These are phyloP conservation scores for Bidens hawaiensis DNA, from an alignment of 140 eudicot species.

Conservation along the genomic window DNA sequence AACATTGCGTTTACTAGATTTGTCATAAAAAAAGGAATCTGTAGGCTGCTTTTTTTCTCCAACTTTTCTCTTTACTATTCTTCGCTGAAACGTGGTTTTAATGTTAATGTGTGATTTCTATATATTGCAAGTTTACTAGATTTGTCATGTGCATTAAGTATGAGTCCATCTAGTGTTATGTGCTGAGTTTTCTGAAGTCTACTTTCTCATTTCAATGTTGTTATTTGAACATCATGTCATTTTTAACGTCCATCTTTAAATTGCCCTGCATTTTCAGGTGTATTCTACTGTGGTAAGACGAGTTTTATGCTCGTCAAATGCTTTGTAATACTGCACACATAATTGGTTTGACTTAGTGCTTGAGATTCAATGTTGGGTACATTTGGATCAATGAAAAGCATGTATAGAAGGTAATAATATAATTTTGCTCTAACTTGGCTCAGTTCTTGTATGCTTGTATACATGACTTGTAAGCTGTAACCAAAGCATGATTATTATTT, in stretches of 20 bases:
- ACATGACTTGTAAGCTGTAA: background rate
- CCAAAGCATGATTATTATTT: background rate
- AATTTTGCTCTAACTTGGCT: background rate
- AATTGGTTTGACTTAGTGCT: conserved; percentile 27
- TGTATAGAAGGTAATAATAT: conserved; percentile 43
- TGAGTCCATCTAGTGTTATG: background rate
- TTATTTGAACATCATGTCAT: background rate
- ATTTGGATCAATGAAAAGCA: conserved; percentile 31
- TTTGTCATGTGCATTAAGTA: background rate
- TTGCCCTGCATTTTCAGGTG: conserved; percentile 16
- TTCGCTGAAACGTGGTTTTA: background rate
- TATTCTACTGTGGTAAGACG: conserved; percentile 2
- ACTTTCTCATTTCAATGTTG: background rate
- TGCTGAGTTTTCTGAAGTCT: background rate
- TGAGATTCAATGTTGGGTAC: conserved; percentile 22
- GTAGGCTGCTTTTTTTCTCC: background rate
- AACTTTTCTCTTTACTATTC: background rate
- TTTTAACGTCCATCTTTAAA: conserved; percentile 11
- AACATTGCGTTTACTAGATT: background rate
- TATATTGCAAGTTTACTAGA: no score
- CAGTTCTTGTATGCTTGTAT: background rate
- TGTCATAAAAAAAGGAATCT: background rate
- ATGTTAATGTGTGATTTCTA: background rate
- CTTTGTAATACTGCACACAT: conserved; percentile 17
- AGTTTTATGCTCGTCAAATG: background rate